These are phyloP conservation scores for Thielaviopsis ethacetica DNA, from an alignment of 2,329 filamentous ascomycete species.

Conservation along the genomic window DNA sequence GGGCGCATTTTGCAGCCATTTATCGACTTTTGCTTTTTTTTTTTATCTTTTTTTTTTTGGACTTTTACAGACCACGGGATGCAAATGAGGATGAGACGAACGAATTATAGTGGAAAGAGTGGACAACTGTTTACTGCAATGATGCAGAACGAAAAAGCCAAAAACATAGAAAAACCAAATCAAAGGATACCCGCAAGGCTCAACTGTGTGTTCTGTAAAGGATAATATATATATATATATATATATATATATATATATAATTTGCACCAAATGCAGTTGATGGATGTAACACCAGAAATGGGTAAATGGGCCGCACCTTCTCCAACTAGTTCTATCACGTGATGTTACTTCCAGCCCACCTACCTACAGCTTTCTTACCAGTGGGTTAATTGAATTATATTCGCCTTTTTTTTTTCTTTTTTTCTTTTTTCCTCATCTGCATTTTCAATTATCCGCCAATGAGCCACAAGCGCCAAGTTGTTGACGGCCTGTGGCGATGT, in stretches of 20 bases:
- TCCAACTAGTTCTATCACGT: neutral
- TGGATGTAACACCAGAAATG: neutral
- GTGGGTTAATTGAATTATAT: neutral
- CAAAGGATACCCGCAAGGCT: slow-evolving; percentile 8
- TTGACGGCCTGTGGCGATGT: slow-evolving; percentile 47
- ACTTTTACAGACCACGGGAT: neutral
- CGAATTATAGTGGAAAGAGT: neutral
- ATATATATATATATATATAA: too few relatives aligned
- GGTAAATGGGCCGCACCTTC: neutral
- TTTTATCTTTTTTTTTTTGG: neutral
- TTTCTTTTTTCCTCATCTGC: neutral
- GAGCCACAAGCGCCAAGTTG: slow-evolving; percentile 1
- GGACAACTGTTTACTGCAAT: neutral
- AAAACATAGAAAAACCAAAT: slow-evolving; percentile 11
- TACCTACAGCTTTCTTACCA: neutral
- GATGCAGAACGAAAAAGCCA: slow-evolving; percentile 4
- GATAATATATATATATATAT: too few relatives aligned
- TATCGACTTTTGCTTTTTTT: neutral
- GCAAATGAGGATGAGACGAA: neutral
- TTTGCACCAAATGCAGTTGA: neutral
- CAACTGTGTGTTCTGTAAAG: too few relatives aligned
- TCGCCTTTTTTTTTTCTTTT: neutral
- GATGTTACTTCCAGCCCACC: neutral
- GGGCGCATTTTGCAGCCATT: neutral
- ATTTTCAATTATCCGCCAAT: slow-evolving; percentile 19